Evolutionary conservation across 169 alveolate species (phyloP).

Genomic region (Cryptosporidium viatorum): DNA sequence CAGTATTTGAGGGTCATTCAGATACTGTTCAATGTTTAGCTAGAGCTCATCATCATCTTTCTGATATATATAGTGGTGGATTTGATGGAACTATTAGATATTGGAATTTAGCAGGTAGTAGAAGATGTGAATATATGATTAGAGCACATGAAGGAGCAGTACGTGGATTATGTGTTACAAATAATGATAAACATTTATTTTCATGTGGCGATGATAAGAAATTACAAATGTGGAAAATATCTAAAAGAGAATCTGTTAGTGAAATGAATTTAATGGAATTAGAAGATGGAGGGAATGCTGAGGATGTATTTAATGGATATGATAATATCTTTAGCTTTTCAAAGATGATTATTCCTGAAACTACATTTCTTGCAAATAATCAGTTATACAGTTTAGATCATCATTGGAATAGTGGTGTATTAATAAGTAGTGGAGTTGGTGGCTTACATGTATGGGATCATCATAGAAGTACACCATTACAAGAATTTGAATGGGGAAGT

Average conservation of each 20-base stretch:
- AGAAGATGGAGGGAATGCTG: conserved; percentile 71
- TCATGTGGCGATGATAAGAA: conserved; percentile 95
- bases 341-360: conserved; percentile 30
- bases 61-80: conserved; percentile 93
- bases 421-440: conserved; percentile 74
- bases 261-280: conserved; percentile 34
- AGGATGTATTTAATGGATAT: conserved; percentile 72
- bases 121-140: conserved; percentile 85
- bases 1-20: conserved; percentile 95
- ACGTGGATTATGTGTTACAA: conserved; percentile 88
- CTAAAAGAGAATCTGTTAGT: conserved; percentile 26
- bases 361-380: conserved; percentile 32
- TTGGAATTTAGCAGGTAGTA: conserved; percentile 91
- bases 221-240: conserved; percentile 80
- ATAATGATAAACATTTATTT: conserved; percentile 82
- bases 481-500: conserved; percentile 87
- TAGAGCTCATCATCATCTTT: conserved; percentile 83
- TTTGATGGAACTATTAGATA: conserved; percentile 95
- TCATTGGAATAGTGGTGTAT: conserved; percentile 53
- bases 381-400: conserved; percentile 73
- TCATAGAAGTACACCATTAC: conserved; percentile 88
- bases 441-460: conserved; percentile 89
- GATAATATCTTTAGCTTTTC: conserved; percentile 51
- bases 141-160: conserved; percentile 95
- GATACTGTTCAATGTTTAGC: conserved; percentile 94